Percentiles rank a stretch among this genome's conserved stretches.
phyloP scores from a whole-genome alignment of 2,329 filamentous ascomycete genomes.

The Periconia sp. region DNA sequence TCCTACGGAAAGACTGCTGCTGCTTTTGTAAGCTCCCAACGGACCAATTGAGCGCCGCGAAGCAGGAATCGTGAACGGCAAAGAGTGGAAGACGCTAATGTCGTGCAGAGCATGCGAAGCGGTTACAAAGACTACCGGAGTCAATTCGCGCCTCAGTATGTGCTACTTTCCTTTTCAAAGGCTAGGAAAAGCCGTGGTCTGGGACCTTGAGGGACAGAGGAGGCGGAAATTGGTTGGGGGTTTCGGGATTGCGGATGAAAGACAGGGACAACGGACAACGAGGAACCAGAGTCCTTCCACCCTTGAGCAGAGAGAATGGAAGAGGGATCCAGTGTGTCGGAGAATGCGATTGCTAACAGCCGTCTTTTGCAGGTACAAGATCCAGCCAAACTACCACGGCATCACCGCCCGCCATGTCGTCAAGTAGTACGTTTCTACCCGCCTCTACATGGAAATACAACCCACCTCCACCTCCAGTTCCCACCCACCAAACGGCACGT shows the following conservation, averaged over 20 bases:
- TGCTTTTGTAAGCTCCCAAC: conserved; percentile 29
- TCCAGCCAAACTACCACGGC: conserved; percentile 56
- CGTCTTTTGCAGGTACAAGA: conserved; percentile 55
- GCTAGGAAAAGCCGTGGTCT: too few relatives aligned
- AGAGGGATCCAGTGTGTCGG: not conserved
- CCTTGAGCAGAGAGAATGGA: too few relatives aligned
- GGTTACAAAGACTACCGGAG: conserved; percentile 60
- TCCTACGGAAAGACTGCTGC: conserved; percentile 35
- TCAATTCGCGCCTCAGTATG: conserved; percentile 65
- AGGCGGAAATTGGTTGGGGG: not conserved
- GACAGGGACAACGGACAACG: not conserved
- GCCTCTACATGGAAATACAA: not conserved
- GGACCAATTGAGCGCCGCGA: conserved; percentile 13
- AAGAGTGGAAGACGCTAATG: not conserved
- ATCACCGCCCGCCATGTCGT: conserved; percentile 50
- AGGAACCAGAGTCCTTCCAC: conserved; percentile 7
- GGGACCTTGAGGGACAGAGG: too few relatives aligned
- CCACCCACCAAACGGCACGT: too few relatives aligned
- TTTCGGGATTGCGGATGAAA: not conserved
- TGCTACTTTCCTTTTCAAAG: conserved; percentile 22
- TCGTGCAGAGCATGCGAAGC: conserved; percentile 39
- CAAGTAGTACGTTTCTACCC: conserved; percentile 52
- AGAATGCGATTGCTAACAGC: conserved; percentile 21
- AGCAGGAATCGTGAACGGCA: conserved; percentile 1
- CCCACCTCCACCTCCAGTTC: too few relatives aligned